Evolutionary conservation across 352 stramenopile species (phyloP).

Genomic region (Globisporangium emineosum): DNA sequence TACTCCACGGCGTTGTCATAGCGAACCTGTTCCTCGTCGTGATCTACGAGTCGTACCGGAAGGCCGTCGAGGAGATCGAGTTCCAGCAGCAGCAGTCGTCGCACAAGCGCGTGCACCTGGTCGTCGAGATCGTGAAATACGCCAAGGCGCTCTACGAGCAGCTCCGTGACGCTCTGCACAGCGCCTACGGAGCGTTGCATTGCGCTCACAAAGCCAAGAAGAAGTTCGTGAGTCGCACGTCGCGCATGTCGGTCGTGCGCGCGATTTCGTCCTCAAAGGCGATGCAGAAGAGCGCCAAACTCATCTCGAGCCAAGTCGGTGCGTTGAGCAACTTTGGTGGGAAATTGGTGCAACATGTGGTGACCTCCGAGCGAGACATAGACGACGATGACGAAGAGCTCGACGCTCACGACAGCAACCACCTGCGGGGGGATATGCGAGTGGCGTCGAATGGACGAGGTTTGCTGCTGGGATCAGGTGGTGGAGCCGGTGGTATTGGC

Average conservation of each 20-base stretch:
- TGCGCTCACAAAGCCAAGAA: neutral
- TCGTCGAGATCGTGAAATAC: slow-evolving; percentile 24
- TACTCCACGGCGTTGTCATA: slow-evolving; percentile 42
- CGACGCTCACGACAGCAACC: neutral
- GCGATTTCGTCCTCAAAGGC: slow-evolving; percentile 19
- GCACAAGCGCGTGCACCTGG: slow-evolving; percentile 24
- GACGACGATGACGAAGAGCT: slow-evolving; percentile 9
- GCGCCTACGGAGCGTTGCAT: neutral
- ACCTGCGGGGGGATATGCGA: neutral
- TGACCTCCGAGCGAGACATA: slow-evolving; percentile 4
- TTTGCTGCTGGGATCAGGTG: neutral
- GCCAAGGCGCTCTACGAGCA: slow-evolving; percentile 9
- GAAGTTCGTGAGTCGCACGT: slow-evolving; percentile 4
- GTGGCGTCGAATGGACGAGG: no score
- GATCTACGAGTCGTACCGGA: slow-evolving; percentile 37
- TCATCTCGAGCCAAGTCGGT: slow-evolving; percentile 21
- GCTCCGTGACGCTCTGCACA: neutral
- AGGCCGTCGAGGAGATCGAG: slow-evolving; percentile 29
- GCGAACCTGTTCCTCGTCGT: slow-evolving; percentile 47
- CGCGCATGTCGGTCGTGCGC: slow-evolving; percentile 22
- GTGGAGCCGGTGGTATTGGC: neutral
- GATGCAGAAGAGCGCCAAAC: slow-evolving; percentile 18
- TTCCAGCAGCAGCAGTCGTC: slow-evolving; percentile 15
- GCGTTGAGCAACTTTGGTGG: slow-evolving; percentile 20
- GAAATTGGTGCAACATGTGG: slow-evolving; percentile 24